Base-by-base conservation (phyloP, 129 eudicot species). In the Tagetes erecta region DNA sequence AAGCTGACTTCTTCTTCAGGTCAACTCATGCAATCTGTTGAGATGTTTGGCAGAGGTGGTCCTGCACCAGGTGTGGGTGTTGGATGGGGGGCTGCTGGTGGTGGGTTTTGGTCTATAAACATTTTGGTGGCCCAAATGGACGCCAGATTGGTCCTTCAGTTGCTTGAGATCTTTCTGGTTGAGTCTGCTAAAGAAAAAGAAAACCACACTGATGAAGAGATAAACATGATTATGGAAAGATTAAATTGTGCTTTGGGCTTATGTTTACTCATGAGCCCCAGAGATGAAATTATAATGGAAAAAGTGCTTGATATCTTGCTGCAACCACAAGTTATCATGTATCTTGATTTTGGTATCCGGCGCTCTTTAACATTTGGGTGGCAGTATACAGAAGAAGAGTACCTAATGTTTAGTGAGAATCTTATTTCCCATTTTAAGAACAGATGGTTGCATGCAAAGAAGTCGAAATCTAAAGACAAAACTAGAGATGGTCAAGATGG, bases 1-100 rank as follows among this genome's bases (percentile, higher is more conserved):
- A 75, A 82, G 66, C 67, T 84, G 68, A 76, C 83, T 38, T 58
- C 83, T 79, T 80, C 79, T 45, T 85, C 81, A 12, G 78, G 87
- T 83, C 88, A 72, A 40, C 42, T 27, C 7, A 44, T 83, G 83
- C 86, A 67, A 71, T 75, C 86, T 1, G 68, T 85, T 82, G 97
- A 91, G 77, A 86, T 74, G 73, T 91, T 91, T 74, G 88, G 97
- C 6, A 74, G 99, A 87, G 99, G 99, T 56, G 99, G 99, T 3
- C 99, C 97, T 30, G 89, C 99, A 46, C 99, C 99, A 53, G 99
- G 99, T 38, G 91, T 91, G 6, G 99, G 99, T 34, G 83, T 85
- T 60, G 99, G 99, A 12, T 94, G 99, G 99, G 99, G 99, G 82
- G 86, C 88, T 14, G 45, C 87, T 39, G 94, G 86, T 53, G 97